Evolutionary conservation across 108 stramenopile genomes (phyloP), one percentile per base, ranked within the genome.

Genomic region (Pelagomonas calceolata): DNA sequence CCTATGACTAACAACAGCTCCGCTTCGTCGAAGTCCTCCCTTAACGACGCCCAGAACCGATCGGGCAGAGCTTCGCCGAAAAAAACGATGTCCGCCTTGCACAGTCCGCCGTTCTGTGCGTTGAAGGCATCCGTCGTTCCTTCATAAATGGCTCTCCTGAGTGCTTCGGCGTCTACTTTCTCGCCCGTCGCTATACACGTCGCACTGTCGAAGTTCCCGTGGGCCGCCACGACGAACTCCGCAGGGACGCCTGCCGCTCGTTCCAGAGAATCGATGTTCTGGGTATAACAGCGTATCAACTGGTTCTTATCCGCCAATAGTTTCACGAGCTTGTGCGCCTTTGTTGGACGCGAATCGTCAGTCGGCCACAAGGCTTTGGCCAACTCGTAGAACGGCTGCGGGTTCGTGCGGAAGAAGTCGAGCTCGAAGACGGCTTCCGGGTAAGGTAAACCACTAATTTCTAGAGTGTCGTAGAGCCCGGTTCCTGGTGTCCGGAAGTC

Each of bases 341-440:
- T 68, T 5, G 92, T 94, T 4, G 96, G 96, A n/a, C 77, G 73
- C 44, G 84, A 86, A 30, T 85, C 32, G 43, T 87, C 90, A 3
- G 7, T 1, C 21, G 94, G 92, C 90, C 90, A 92, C 4, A 97
- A 73, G 66, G 88, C 91, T 63, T 78, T 78, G 7, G 78, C 75
- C 4, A 81, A 17, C 66, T 63, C 36, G 70, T 73, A 75, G 66
- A 84, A 84, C 37, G 83, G 75, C 68, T 10, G 16, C 32, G 78
- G 76, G 51, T 60, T 60, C 43, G 39, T 33, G 0, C 29, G 26
- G 68, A 84, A 97, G 87, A 86, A 97, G 39, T 79, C 78, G 26
- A 97, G 64, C 73, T 94, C 92, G 78, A 97, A 97, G 26, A 97
- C 89, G 18, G 91, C 90, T 66, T 94, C 91, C 0, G 96, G 94